Evolutionary conservation across 306 rosid species (phyloP), one percentile per base, ranked within the genome.

Genomic region (Inga oerstediana): DNA sequence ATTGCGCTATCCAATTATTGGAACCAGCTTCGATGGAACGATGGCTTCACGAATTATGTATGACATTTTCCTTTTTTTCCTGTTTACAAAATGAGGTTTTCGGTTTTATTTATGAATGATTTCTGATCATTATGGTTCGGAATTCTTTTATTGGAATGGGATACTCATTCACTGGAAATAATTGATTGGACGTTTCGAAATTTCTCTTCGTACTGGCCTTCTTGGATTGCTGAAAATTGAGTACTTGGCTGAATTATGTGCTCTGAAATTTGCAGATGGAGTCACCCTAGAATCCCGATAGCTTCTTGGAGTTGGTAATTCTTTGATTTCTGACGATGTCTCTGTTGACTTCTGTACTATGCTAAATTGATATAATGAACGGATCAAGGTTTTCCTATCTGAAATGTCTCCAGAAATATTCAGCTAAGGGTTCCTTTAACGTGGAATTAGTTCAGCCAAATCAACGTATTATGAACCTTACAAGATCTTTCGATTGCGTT

Each of bases 321-420:
- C 12, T 27, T 69, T 64, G 24, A 52, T 52, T 52, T 52, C 77
- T 17, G 10, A 10, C 7, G 35, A 81, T 82, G 78, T 2, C 78
- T 52, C 65, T 37, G 46, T 54, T 82, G 79, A 80, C 27, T 73
- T 44, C 74, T 69, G 49, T 73, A 46, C 35, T 76, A 46, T 79
- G 83, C 43, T 76, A 71, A 88, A 78, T 39, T 88, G 68, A 46
- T 81, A 43, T 11, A 12, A 92, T 95, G 98, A 91, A 90, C 19
- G 79, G 87, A 75, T 37, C 59, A 44, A 91, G 91, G 89, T 72
- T 77, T 85, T 87, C 81, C 66, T 13, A 74, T 59, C 66, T 86
- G 74, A 95, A 87, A 71, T 32, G 80, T 37, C 71, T 91, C 45
- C 49, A 65, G 73, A 84, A 70, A 78, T 84, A 88, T 81, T 84